Conservation (phyloP, 2,329 filamentous ascomycete genomes). For the Aspergillus latus region DNA sequence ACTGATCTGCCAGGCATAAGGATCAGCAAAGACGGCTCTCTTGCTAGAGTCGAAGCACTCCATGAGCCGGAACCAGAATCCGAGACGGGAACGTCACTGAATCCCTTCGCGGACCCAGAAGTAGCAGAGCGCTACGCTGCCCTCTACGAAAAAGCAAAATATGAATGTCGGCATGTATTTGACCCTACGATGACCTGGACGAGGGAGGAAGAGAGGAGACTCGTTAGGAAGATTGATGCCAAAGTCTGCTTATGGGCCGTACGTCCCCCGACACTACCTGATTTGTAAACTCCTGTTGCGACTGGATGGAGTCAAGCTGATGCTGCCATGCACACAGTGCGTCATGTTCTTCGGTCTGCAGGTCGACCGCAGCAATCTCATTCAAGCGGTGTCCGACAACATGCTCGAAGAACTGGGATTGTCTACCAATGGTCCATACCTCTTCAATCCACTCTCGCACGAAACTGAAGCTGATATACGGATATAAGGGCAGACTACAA, state of each 20-base stretch:
- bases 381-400: conserved; percentile 58
- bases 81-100: not conserved
- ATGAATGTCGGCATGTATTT: conserved; percentile 48
- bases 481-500: conserved; percentile 47
- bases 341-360: conserved; percentile 62
- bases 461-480: conserved; percentile 42
- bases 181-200: conserved; percentile 41
- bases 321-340: conserved; percentile 30
- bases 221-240: conserved; percentile 29
- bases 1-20: not conserved
- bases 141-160: conserved; percentile 55
- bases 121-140: conserved; percentile 55
- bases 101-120: conserved; percentile 51
- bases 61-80: not conserved
- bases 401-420: conserved; percentile 47
- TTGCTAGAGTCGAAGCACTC: not conserved
- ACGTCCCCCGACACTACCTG: not conserved
- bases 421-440: conserved; percentile 28
- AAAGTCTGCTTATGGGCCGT: conserved; percentile 28
- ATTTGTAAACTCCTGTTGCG: not conserved
- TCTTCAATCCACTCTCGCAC: conserved; percentile 45
- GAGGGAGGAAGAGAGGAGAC: conserved; percentile 32
- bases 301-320: not conserved
- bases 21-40: not conserved
- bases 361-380: conserved; percentile 59